Evolutionary conservation across 805 yeast genomes (phyloP), one percentile per base, ranked within the genome.

Genomic region (Yamadazyma nakazawae): DNA sequence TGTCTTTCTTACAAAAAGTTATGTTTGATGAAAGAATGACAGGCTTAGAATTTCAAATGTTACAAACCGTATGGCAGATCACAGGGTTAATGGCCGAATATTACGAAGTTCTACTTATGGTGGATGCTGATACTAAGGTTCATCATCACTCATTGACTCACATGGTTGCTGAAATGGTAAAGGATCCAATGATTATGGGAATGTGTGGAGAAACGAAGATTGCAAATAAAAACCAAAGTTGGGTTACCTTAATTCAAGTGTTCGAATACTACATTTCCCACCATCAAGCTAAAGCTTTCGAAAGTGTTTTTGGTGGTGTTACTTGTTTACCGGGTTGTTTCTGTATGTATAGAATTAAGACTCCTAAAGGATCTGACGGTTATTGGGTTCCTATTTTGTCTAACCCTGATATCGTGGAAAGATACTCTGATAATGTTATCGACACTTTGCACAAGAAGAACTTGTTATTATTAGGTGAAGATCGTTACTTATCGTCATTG

Each of bases 311-410:
- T 65, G 96, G 96, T 48, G 85, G 94, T 55, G 97, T 90, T 13
- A 90, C 97, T 0, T 90, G 97, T 77, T 76, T 90, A 51, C 97
- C 97, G 0, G 97, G 97, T 34, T 90, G 97, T 73, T 90, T 90
- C 75, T 85, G 88, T 50, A 85, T 90, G 82, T 90, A 91, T 62
- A 78, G 97, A 57, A 87, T 90, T 62, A 90, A 90, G 65, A 74
- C 96, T 0, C 97, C 96, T 19, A 89, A 88, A 66, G 90, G 91
- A 13, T 47, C 61, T 30, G 68, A 70, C 47, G 77, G 77, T 0
- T 85, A 76, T 63, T 90, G 97, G 97, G 96, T 91, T 31, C 97
- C 97, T 7, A 85, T 90, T 48, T 72, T 90, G 56, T 88, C 96
- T 13, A 91, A 89, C 62, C 95, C 97, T 0, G 97, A 90, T 67